Base-by-base conservation (phyloP, 2,329 filamentous ascomycete species). In the Hypocreales sp. region DNA sequence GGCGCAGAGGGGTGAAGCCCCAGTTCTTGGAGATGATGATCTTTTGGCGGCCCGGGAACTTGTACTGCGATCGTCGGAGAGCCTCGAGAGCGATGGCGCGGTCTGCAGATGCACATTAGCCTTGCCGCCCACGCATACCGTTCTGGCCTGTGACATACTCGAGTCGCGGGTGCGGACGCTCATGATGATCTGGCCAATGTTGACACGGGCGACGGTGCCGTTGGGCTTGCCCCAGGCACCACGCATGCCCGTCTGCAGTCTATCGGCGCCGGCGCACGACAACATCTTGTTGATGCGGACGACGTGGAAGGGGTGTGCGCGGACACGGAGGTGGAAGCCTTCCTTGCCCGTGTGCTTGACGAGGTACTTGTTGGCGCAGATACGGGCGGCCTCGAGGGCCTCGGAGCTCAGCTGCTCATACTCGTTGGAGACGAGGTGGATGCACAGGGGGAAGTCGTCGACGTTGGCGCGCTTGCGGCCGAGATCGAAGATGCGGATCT, bases 211-310 rank as follows among this genome's bases (percentile, higher is more conserved):
- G 56, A 98, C 90, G 53, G 74, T 79, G 59, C 90, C 90, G 74
- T 95, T 92, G 62, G 90, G 90, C 79, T 98, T 98, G 58, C 90
- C 90, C 78, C 84, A 98, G 51, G 90, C 90, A 78, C 90, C 90
- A 79, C 90, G 87, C 90, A 98, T 98, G 73, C 90, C 90, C 50
- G 90, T 98, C 69, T 98, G 90, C 64, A 98, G 73, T 79, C 90
- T 84, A 95, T 98, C 90, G 78, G 90, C 90, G 75, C 90, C 90
- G 56, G 90, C 90, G 65, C 90, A 98, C 58, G 90, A 95, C 83
- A 98, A 87, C 90, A 98, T 98, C 81, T 98, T 98, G 84, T 98
- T 98, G 86, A 98, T 98, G 67, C 90, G 90, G 73, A 98, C 80
- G 67, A 98, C 90, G 74, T 98, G 90, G 83, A 82, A 98, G 46